These are phyloP conservation scores for Saccharomycopsis microspora DNA, from an alignment of 805 yeast species.

Conservation along the genomic window DNA sequence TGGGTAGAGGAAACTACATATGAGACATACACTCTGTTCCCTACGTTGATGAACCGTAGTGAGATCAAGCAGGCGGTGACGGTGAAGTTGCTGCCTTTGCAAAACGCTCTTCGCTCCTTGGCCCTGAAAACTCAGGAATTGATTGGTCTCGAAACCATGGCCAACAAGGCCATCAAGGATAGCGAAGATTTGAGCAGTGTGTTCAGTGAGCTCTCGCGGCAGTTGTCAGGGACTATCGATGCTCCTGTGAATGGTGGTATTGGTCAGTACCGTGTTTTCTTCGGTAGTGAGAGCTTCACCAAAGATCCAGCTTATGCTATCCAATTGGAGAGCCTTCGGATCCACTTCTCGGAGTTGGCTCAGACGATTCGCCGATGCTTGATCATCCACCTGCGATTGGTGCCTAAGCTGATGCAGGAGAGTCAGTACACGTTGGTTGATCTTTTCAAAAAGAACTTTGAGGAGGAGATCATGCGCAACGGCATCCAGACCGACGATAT, in stretches of 20 bases:
- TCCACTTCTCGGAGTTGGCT: conserved; percentile 59
- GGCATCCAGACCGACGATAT: conserved; percentile 21
- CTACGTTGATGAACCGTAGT: conserved; percentile 78
- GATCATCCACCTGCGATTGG: conserved; percentile 53
- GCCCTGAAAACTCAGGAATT: conserved; percentile 62
- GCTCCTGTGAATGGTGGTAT: conserved; percentile 92
- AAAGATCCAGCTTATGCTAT: conserved; percentile 20
- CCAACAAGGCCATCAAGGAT: conserved; percentile 40
- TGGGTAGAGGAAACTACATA: conserved; percentile 86
- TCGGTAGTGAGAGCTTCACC: conserved; percentile 28
- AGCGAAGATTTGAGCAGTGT: conserved; percentile 35
- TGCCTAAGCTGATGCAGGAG: conserved; percentile 42
- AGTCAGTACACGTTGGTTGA: conserved; percentile 60
- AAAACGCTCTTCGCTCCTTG: conserved; percentile 66
- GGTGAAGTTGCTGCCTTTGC: conserved; percentile 66
- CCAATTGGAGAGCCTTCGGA: conserved; percentile 22
- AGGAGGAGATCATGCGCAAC: conserved; percentile 41
- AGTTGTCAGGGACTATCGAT: conserved; percentile 76
- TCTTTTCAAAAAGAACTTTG: conserved; percentile 57
- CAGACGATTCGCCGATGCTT: conserved; percentile 55
- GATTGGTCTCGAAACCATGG: conserved; percentile 52
- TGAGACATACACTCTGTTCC: conserved; percentile 68
- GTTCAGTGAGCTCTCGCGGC: conserved; percentile 57
- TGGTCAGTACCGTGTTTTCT: conserved; percentile 66
- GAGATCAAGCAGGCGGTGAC: conserved; percentile 43